These are phyloP conservation scores for Boletus speciosus DNA, from an alignment of 768 basidiomycete genomes.

Conservation along the genomic window DNA sequence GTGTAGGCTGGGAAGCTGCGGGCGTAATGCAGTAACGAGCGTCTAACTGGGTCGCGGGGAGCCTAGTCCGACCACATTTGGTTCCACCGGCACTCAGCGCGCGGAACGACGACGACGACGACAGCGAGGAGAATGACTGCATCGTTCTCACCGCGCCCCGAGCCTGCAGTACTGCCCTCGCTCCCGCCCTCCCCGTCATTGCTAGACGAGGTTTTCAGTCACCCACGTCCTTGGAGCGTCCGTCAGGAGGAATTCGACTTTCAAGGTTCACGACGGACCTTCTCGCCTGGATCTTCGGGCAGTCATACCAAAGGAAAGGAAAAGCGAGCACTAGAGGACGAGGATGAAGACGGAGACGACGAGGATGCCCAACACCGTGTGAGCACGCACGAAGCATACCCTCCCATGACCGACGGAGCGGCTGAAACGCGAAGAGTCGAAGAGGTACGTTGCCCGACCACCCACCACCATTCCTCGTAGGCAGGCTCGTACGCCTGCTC, in stretches of 20 bases:
- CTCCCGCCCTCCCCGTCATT: constrained; percentile 36
- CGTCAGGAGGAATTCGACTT: constrained; percentile 23
- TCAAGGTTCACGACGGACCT: constrained; percentile 19
- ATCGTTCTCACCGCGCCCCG: constrained; percentile 13
- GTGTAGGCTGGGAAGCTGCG: background rate
- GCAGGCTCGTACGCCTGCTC: background rate
- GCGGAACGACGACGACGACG: constrained; percentile 11
- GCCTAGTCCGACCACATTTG: constrained; percentile 12
- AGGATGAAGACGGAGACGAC: constrained; percentile 20
- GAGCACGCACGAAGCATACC: constrained; percentile 41
- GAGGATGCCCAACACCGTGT: constrained; percentile 24
- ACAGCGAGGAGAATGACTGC: constrained; percentile 16
- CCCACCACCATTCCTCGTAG: background rate
- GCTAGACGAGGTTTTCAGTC: constrained; percentile 45
- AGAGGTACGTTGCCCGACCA: constrained; percentile 50
- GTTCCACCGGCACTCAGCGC: background rate
- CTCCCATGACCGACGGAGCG: constrained; percentile 63
- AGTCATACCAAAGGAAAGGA: constrained; percentile 28
- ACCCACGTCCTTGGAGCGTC: constrained; percentile 34
- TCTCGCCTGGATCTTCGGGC: constrained; percentile 6
- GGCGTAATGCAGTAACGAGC: constrained; percentile 29
- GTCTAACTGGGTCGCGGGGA: constrained; percentile 21
- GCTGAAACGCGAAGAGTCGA: constrained; percentile 66
- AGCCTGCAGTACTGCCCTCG: constrained; percentile 24
- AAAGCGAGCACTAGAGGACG: constrained; percentile 24